phyloP scores from a whole-genome alignment of 768 basidiomycete genomes.

The Rhodosporidiobolus sp. region DNA sequence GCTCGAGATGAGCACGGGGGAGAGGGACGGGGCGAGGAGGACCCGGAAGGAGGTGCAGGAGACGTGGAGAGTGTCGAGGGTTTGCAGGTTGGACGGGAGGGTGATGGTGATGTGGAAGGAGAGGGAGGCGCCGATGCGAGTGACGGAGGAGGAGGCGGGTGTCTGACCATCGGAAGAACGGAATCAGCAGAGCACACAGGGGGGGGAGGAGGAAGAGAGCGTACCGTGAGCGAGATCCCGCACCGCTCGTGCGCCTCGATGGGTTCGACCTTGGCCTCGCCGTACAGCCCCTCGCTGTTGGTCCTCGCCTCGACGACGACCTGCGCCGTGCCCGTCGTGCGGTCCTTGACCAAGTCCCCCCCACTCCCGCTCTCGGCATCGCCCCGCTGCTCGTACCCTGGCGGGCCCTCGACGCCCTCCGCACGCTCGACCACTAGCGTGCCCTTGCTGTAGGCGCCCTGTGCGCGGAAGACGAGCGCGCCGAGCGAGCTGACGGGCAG shows the following conservation, averaged over 20 bases:
- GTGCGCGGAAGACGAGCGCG: not conserved
- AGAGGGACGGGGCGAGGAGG: constrained; percentile 6
- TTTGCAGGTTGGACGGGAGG: constrained; percentile 1
- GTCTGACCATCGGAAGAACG: no score
- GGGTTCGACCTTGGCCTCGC: not conserved
- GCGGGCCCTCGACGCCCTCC: not conserved
- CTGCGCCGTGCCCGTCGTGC: not conserved
- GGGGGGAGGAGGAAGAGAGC: not conserved
- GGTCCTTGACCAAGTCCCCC: not conserved
- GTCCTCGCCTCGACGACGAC: constrained; percentile 12
- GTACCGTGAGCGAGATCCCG: not conserved
- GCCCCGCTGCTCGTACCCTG: not conserved
- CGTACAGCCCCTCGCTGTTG: constrained; percentile 15
- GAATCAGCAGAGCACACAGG: fast-evolving
- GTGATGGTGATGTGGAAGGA: constrained; percentile 26
- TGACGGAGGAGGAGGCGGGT: not conserved
- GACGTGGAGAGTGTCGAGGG: constrained; percentile 8
- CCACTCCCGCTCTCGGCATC: not conserved
- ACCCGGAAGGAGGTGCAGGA: constrained; percentile 2
- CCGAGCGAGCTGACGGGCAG: constrained; percentile 6
- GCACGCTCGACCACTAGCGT: not conserved
- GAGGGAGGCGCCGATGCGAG: constrained; percentile 2
- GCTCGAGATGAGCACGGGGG: not conserved
- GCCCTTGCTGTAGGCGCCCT: not conserved
- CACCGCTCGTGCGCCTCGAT: constrained; percentile 7